Evolutionary conservation across 1,284 basidiomycete species (phyloP), one percentile per base, ranked within the genome.

Genomic region (Ustilago sp.): DNA sequence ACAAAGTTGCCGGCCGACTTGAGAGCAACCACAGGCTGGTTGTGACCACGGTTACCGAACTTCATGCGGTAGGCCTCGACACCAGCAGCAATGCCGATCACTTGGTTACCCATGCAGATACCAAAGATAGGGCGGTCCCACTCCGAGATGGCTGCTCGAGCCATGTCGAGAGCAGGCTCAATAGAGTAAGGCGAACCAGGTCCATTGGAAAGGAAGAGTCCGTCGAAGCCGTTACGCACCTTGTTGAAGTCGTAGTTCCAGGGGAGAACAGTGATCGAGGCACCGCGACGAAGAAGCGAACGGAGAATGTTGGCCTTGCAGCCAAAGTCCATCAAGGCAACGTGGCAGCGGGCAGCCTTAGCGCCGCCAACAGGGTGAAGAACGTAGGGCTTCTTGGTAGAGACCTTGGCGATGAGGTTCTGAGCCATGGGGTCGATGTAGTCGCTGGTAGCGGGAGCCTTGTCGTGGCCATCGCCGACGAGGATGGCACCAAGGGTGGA

Each of bases 11-110:
- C 94, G 8, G 93, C 91, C 43, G 91, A 92, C 39, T 94, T 93
- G 61, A 98, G 89, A 31, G 96, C 96, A 39, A 99, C 90, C 17
- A 99, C 96, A 47, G 96, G 96, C 87, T 99, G 96, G 87, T 99
- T 99, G 88, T 99, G 97, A n/a, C 96, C 96, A 82, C 96, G 93
- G 87, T 99, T 98, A 34, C 96, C 95, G 84, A 98, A 98, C 23
- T 92, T 94, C 94, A 97, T 97, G 38, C 95, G 90, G 87, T 98
- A 98, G 8, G 95, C 94, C 83, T 98, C 94, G 71, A 98, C 88
- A 50, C 97, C 97, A 23, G 95, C 95, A 17, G 96, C 96, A 88
- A 99, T 93, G 56, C 97, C 96, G 80, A 99, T 93, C 80, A 99
- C 90, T 59, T 84, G 83, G 74, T 83, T 77, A 41, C 81, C 97